Percentiles rank a stretch among this genome's conserved stretches.
Conservation (phyloP, 768 basidiomycete species). For the Russula vinacea region DNA sequence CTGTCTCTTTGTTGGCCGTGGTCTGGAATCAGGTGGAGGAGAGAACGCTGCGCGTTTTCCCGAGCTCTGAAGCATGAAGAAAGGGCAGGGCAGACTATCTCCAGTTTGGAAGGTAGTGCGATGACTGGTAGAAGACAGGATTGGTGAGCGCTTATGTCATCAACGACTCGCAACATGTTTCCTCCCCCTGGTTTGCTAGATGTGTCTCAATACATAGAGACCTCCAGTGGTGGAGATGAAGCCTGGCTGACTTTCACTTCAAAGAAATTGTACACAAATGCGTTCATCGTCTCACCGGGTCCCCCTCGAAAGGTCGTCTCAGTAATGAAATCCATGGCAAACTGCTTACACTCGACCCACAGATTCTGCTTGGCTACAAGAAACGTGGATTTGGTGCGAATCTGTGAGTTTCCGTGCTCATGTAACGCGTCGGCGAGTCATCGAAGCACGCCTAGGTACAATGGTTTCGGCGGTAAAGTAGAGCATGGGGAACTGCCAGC, state of each 20-base stretch:
- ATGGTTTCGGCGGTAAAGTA: slow-evolving; percentile 89
- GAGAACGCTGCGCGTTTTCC: slow-evolving; percentile 58
- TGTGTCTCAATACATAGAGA: slow-evolving; percentile 27
- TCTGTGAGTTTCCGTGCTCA: slow-evolving; percentile 40
- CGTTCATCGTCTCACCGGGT: slow-evolving; percentile 55
- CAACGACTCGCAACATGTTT: background rate
- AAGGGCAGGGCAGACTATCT: background rate
- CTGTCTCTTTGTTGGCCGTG: slow-evolving; percentile 53
- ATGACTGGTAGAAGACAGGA: background rate
- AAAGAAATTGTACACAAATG: slow-evolving; percentile 61
- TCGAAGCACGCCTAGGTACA: slow-evolving; percentile 51
- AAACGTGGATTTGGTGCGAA: slow-evolving; percentile 72
- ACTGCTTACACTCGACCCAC: slow-evolving; percentile 16
- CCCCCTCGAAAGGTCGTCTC: slow-evolving; percentile 7
- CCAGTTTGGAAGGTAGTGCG: background rate
- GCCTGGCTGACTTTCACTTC: slow-evolving; percentile 49
- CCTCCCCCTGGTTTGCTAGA: slow-evolving; percentile 19
- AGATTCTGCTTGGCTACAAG: slow-evolving; percentile 74
- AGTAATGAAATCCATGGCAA: background rate
- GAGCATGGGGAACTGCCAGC: slow-evolving; percentile 65
- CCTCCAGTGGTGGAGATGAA: slow-evolving; percentile 43
- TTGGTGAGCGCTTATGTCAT: slow-evolving; percentile 18
- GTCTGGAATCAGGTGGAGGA: slow-evolving; percentile 43
- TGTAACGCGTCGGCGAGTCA: background rate
- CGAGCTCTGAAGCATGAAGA: slow-evolving; percentile 26